Conservation (phyloP, 2,329 filamentous ascomycete genomes). For the Pestalotiopsis sp. region DNA sequence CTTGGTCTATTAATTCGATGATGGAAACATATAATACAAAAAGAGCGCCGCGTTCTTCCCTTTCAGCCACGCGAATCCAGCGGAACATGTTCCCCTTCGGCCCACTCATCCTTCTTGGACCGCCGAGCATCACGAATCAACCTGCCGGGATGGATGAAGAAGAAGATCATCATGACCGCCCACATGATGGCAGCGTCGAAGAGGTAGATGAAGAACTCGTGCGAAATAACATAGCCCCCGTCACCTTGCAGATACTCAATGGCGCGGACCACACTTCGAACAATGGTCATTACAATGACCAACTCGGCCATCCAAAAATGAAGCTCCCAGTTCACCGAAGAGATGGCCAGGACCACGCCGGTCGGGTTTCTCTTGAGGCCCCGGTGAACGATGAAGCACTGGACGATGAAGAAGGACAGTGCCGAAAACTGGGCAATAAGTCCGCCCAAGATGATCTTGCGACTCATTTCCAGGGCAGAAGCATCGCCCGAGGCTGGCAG, state of each 20-base stretch:
- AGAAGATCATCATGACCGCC: constrained; percentile 41
- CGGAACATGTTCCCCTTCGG: neutral
- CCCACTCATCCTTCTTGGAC: neutral
- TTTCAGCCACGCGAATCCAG: neutral
- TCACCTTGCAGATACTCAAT: constrained; percentile 50
- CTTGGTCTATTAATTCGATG: neutral
- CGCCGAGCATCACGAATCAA: neutral
- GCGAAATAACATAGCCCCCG: constrained; percentile 40
- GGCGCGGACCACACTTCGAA: constrained; percentile 49
- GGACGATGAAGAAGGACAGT: constrained; percentile 52
- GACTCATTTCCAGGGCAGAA: constrained; percentile 32
- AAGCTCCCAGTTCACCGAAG: constrained; percentile 16
- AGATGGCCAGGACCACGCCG: neutral
- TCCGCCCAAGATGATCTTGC: constrained; percentile 50
- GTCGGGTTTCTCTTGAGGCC: constrained; percentile 19
- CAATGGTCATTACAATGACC: constrained; percentile 42
- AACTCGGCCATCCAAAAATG: constrained; percentile 34
- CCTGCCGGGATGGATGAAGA: constrained; percentile 15
- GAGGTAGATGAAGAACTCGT: constrained; percentile 46
- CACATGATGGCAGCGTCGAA: constrained; percentile 47
- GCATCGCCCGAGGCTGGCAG: constrained; percentile 32
- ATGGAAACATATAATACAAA: neutral
- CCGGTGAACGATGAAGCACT: constrained; percentile 43
- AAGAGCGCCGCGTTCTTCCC: too few relatives aligned
- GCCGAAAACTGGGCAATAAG: constrained; percentile 53